Evolutionary conservation across 2,329 filamentous ascomycete genomes (phyloP).

Genomic region (Colletotrichum tamarilloi): DNA sequence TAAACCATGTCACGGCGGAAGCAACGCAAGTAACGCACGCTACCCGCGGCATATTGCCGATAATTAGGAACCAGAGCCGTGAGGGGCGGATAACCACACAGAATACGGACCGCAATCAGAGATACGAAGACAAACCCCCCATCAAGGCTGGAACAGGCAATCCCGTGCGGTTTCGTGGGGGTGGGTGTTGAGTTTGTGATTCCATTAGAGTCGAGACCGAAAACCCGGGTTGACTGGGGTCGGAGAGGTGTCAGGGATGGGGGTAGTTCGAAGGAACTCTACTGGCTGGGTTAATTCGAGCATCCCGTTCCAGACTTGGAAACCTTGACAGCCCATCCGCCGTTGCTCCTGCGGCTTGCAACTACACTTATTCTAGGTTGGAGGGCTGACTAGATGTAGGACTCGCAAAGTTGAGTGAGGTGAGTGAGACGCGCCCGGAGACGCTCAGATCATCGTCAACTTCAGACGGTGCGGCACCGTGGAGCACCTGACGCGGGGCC

Average conservation of each 20-base stretch:
- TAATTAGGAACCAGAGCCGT: background rate
- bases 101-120: background rate
- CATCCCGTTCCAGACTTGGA: background rate
- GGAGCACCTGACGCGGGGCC: background rate
- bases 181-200: background rate
- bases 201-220: slow-evolving; percentile 6
- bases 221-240: slow-evolving; percentile 7
- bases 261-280: background rate
- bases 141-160: slow-evolving; percentile 23
- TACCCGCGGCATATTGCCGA: background rate
- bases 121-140: background rate
- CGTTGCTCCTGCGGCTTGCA: background rate
- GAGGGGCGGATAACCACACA: background rate
- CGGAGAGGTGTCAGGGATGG: background rate
- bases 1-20: background rate
- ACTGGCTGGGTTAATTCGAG: background rate
- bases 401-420: background rate
- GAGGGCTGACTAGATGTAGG: background rate
- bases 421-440: background rate
- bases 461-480: background rate
- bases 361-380: background rate
- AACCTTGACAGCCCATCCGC: background rate
- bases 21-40: background rate
- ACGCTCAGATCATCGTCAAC: background rate
- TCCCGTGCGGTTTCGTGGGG: slow-evolving; percentile 4